A percentile compares a stretch with the other conserved stretches of the same genome.
These are phyloP conservation scores for Colletotrichum simmondsii DNA, from an alignment of 2,329 filamentous ascomycete genomes.

Conservation along the genomic window DNA sequence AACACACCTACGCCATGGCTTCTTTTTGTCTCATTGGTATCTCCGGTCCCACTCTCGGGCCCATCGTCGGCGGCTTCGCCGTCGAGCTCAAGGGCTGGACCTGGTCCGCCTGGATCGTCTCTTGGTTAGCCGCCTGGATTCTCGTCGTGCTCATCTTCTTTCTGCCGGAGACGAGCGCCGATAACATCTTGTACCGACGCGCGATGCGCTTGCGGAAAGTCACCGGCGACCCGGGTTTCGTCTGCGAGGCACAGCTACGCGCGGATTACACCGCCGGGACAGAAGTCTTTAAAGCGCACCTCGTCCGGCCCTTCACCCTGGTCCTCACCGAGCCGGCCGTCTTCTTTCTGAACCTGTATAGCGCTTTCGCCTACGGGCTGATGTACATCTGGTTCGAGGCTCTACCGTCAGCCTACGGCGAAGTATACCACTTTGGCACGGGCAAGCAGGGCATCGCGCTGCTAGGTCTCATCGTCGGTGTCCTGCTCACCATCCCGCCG, in stretches of 20 bases:
- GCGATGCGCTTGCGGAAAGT: slow-evolving; percentile 34
- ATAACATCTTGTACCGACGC: slow-evolving; percentile 38
- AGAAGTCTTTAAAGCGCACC: slow-evolving; percentile 30
- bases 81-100: slow-evolving; percentile 35
- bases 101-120: slow-evolving; percentile 39
- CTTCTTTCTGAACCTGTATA: slow-evolving; percentile 24
- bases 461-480: slow-evolving; percentile 22
- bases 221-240: slow-evolving; percentile 30
- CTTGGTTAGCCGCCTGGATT: slow-evolving; percentile 31
- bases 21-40: slow-evolving; percentile 24
- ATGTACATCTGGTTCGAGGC: slow-evolving; percentile 33
- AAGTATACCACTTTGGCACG: slow-evolving; percentile 33
- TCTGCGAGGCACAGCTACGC: slow-evolving; percentile 30
- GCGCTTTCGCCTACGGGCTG: slow-evolving; percentile 20
- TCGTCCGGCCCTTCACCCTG: slow-evolving; percentile 23
- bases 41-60: slow-evolving; percentile 24
- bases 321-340: slow-evolving; percentile 20
- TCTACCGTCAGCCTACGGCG: slow-evolving; percentile 4
- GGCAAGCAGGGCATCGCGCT: slow-evolving; percentile 4
- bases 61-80: slow-evolving; percentile 29
- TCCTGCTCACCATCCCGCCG: slow-evolving; percentile 7
- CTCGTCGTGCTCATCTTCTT: slow-evolving; percentile 38
- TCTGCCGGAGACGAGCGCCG: slow-evolving; percentile 38
- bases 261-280: slow-evolving; percentile 26
- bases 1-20: slow-evolving; percentile 21